Evolutionary conservation across 1,284 basidiomycete species (phyloP), one percentile per base, ranked within the genome.

Genomic region (Heterobasidion parviporum): DNA sequence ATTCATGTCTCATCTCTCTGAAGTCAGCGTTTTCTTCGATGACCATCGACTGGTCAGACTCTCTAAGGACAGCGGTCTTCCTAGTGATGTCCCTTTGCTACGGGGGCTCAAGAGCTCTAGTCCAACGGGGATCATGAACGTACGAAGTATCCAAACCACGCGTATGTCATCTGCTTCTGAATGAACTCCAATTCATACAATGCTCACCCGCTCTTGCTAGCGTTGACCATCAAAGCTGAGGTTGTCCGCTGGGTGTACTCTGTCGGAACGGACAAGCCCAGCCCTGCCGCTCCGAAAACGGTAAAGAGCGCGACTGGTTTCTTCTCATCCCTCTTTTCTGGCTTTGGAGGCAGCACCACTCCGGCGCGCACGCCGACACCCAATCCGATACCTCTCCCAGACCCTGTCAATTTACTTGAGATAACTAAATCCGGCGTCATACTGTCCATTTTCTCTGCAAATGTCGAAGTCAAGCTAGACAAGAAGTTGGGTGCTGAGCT

Each of bases 1-100:
- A 0, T 99, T 99, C 71, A 99, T 98, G 85, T 78, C 82, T 15
- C 80, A 87, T 57, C 80, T 99, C 6, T 76, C 77, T 12, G 79
- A 87, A 65, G 82, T 99, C 54, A 83, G 82, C 62, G 81, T 96
- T 20, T 88, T 82, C 65, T 81, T 94, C 47, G 87, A 98, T 65
- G 87, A 89, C 58, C 80, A 84, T 61, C 78, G 87, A 35, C 81
- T 98, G 1, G 84, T 89, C 15, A 79, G 79, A 53, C 72, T 98
- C 50, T 78, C 78, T 45, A 98, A 97, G 71, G 77, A 75, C 15
- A 68, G 82, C 41, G 86, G 85, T 1, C 59, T 78, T 0, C 77
- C 87, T 3, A 80, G 80, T 59, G 66, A 74, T 6, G 64, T 93
- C 10, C 70, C 71, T 1, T 72, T 95, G 20, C 83, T 84, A 0